phyloP scores from a whole-genome alignment of 768 basidiomycete species.

The Coprinellus micaceus region DNA sequence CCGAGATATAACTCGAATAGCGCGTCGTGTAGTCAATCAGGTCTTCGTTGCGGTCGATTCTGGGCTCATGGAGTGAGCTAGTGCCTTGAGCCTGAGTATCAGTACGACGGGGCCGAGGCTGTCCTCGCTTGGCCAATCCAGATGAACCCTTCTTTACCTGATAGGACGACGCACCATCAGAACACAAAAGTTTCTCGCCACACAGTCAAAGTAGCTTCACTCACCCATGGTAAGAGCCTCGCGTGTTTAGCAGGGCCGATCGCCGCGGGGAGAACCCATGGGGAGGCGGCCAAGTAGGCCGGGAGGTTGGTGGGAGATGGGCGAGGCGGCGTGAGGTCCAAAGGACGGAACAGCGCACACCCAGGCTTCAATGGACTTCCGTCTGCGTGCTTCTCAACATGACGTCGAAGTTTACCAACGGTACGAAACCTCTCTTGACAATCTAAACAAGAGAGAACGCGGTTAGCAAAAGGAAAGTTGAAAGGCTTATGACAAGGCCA shows the following conservation, averaged over 20 bases:
- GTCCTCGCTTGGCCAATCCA: slow-evolving; percentile 7
- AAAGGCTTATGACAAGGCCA: background rate
- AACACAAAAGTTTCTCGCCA: no score
- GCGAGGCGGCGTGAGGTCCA: slow-evolving; percentile 24
- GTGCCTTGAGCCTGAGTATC: background rate
- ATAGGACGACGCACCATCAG: background rate
- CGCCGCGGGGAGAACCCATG: slow-evolving; percentile 37
- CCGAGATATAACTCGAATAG: slow-evolving; percentile 36
- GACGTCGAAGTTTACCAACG: slow-evolving; percentile 45
- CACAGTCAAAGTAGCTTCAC: background rate
- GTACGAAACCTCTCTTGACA: slow-evolving; percentile 49
- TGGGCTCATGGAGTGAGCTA: slow-evolving; percentile 15
- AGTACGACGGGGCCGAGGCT: slow-evolving; percentile 11
- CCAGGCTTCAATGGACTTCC: slow-evolving; percentile 32
- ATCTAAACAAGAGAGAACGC: slow-evolving; percentile 29
- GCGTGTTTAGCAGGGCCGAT: slow-evolving; percentile 53
- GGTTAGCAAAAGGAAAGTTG: slow-evolving; percentile 10
- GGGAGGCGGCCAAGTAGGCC: slow-evolving; percentile 46
- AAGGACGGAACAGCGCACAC: slow-evolving; percentile 30
- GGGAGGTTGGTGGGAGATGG: slow-evolving; percentile 44
- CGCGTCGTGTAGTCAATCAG: slow-evolving; percentile 38
- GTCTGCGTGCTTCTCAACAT: slow-evolving; percentile 31
- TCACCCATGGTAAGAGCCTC: slow-evolving; percentile 51
- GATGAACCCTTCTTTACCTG: background rate
- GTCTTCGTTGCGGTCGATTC: slow-evolving; percentile 50